Evolutionary conservation across 2,329 filamentous ascomycete genomes (phyloP), one percentile per base, ranked within the genome.

Genomic region (Penicillium sp.): DNA sequence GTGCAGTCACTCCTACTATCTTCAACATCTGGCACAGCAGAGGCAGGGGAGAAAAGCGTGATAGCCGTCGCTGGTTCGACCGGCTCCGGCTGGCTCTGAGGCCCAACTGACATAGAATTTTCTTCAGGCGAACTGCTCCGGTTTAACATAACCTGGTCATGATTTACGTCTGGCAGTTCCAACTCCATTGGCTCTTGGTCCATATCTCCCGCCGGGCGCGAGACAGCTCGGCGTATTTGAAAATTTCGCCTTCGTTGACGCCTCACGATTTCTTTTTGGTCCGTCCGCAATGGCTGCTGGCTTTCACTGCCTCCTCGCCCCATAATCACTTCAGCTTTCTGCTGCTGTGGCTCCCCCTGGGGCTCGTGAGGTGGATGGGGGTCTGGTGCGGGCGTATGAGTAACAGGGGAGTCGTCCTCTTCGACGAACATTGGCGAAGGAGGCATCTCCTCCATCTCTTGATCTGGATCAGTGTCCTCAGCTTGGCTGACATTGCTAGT

Each of bases 1-100:
- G 23, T 63, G 19, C 17, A 61, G 42, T 63, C 45, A 52, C 57
- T 63, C 54, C 43, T 51, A 31, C 45, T 53, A 56, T 61, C 58
- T 52, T 35, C 19, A 47, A 47, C 31, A 33, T 57, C 37, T 25
- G n/a, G 33, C 7, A 46, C 13, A 29, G 31, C 6, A 29, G 49
- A 57, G 50, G 13, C n/a, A 55, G 45, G 25, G 35, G 45, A 33
- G 6, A 9, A 47, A 8, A 8, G n/a, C n/a, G n/a, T 47, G 1
- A 47, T 47, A 47, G 4, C 40, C 7, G 10, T 45, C 21, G 17
- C 45, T 50, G 5, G 47, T 49, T 50, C 19, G 25, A 40, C 31
- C 17, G 35, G 33, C 17, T 37, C 47, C 42, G n/a, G 47, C 51
- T 58, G 1, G 35, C 46, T 37, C 41, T 54, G 15, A 42, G 40